Evolutionary conservation across 106 monocot genomes (phyloP), one percentile per base, ranked within the genome.

Genomic region (Narthecium ossifragum): DNA sequence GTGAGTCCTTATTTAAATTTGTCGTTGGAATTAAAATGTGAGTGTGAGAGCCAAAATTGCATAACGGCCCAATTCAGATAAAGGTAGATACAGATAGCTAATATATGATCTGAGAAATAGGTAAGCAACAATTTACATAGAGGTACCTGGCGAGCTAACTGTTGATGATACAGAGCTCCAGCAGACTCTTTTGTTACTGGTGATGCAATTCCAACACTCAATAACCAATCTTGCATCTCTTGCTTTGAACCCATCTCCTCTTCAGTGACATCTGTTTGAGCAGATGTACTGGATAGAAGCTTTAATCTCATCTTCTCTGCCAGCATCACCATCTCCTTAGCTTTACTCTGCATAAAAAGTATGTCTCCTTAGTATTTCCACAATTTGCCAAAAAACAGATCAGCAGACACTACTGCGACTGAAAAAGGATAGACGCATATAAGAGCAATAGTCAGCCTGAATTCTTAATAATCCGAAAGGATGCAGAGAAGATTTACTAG

Each of bases 121-220:
- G n/a, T n/a, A n/a, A n/a, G n/a, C n/a, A n/a, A n/a, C n/a, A n/a
- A n/a, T n/a, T n/a, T n/a, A 53, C 37, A 24, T 46, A 3, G 13
- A 56, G 26, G 28, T 64, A 98, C 96, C 86, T 98, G 84, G 9
- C 86, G 80, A 36, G 87, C 70, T 63, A 98, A 70, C 53, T 98
- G 90, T 50, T 87, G 96, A 67, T 98, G 96, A 81, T 98, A 98
- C 14, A 81, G 58, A 63, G 96, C 90, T 45, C 96, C 90, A 62
- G 96, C 96, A 22, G 96, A 79, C 51, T 98, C 96, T 75, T 86
- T 98, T 13, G 96, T 98, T 41, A 98, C 90, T 12, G 90, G 96
- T 21, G 96, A 98, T 63, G 60, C 80, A 55, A 98, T 98, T 69
- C 96, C 96, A 57, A 98, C 78, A 64, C 90, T 98, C 49, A 98